Conservation (phyloP, 2,329 filamentous ascomycete genomes). For the Xylaria sp. region DNA sequence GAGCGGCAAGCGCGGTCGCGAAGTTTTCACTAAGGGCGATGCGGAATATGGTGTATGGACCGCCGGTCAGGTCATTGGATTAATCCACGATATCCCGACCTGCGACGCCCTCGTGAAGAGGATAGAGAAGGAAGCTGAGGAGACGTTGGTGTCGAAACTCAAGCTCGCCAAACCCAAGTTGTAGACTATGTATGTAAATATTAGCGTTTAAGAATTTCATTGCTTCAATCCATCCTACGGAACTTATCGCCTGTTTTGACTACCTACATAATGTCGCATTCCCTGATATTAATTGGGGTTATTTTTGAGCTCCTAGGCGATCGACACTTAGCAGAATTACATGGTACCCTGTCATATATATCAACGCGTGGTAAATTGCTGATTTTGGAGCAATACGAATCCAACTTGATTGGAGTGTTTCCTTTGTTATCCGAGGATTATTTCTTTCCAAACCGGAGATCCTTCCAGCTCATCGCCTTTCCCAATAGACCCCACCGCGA, state of each 20-base stretch:
- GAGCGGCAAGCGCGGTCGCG: conserved; percentile 86
- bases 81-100: conserved; percentile 85
- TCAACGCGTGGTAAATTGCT: background rate
- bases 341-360: background rate
- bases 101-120: conserved; percentile 74
- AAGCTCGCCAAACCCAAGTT: conserved; percentile 69
- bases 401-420: background rate
- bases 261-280: background rate
- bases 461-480: conserved; percentile 25
- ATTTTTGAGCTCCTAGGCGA: background rate
- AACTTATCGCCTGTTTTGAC: background rate
- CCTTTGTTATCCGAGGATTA: conserved; percentile 21
- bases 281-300: background rate
- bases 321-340: background rate
- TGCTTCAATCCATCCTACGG: conserved; percentile 1
- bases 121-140: conserved; percentile 81
- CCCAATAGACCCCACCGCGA: conserved; percentile 26
- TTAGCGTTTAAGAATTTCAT: conserved; percentile 4
- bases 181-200: conserved; percentile 50
- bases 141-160: conserved; percentile 69
- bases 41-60: conserved; percentile 96
- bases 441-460: conserved; percentile 25
- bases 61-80: conserved; percentile 90
- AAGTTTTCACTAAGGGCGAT: conserved; percentile 94
- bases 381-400: background rate